Evolutionary conservation across 2,329 filamentous ascomycete genomes (phyloP), one percentile per base, ranked within the genome.

Genomic region (Raffaelea albimanens): DNA sequence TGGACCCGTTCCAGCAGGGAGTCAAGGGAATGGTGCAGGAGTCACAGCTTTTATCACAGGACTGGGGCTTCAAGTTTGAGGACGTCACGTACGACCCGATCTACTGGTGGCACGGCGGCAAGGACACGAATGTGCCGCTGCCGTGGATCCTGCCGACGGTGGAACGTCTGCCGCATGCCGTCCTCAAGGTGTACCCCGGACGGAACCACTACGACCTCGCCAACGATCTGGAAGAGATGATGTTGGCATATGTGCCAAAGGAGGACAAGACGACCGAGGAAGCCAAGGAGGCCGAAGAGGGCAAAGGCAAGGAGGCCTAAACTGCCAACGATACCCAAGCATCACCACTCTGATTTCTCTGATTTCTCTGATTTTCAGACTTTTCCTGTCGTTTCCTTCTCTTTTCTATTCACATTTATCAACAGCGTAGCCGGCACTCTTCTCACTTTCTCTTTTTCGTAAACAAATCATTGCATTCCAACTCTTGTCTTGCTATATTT

Each of bases 101-200:
- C 31, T 48, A 53, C 20, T 58, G 62, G 5, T 66, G 63, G 60
- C 61, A 67, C 43, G 63, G 64, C 2, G 51, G 48, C 2, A 51
- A 57, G 18, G 63, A 66, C 25, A 45, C 21, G 11, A 62, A 66
- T 36, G 57, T 59, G 2, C 64, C 63, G 1, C 56, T 64, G 10
- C 48, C 47, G 19, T 59, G 61, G 56, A 58, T 65, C 4, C 57
- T 63, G n/a, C 66, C 63, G 44, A 59, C 68, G 57, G 61, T 63
- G 1, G 55, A 64, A 22, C 54, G 55, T 13, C 43, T 71, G 25
- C 64, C 62, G 2, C 55, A 67, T 31, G 55, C 56, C 4, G 51
- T 51, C 3, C 50, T 69, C 10, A 52, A 53, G 2, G 65, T 67
- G 50, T 64, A 60, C 36, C 56, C 58, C 14, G 57, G 58, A 1